Conservation (phyloP, 257 asterid species). For the Cinchona pubescens region DNA sequence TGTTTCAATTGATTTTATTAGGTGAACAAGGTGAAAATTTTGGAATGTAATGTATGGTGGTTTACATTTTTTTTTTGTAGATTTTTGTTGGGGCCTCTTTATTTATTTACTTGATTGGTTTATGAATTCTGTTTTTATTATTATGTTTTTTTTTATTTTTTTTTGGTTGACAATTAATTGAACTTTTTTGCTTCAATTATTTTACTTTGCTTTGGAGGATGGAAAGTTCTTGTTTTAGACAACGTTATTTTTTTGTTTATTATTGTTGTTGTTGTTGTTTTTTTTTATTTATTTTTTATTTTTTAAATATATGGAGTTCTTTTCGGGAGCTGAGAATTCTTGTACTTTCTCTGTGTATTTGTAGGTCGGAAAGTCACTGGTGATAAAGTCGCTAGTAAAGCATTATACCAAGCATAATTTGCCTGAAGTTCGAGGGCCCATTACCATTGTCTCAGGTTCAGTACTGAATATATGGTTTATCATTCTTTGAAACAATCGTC, state of each 20-base stretch:
- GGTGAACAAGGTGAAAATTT: neutral
- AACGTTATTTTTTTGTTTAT: no score
- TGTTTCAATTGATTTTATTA: neutral
- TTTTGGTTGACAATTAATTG: neutral
- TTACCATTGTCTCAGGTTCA: slow-evolving; percentile 92
- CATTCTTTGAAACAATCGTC: neutral
- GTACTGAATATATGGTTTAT: neutral
- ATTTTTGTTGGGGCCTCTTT: neutral
- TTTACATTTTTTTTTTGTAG: neutral
- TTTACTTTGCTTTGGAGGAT: neutral
- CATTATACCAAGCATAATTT: slow-evolving; percentile 90
- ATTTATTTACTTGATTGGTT: neutral
- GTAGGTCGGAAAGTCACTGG: slow-evolving; percentile 91
- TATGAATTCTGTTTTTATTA: neutral
- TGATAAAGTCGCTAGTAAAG: slow-evolving; percentile 77
- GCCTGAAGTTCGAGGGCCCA: slow-evolving; percentile 93
- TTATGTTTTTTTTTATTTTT: no score
- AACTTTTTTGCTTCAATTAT: neutral
- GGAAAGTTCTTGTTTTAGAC: neutral
- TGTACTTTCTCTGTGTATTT: slow-evolving; percentile 7
- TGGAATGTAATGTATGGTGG: no score
- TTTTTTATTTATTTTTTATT: neutral
- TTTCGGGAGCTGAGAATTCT: slow-evolving; percentile 17
- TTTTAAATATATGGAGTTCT: neutral
- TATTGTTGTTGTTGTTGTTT: neutral